Conservation (phyloP, 2,329 filamentous ascomycete species). For the Hyphodiscus sp. region DNA sequence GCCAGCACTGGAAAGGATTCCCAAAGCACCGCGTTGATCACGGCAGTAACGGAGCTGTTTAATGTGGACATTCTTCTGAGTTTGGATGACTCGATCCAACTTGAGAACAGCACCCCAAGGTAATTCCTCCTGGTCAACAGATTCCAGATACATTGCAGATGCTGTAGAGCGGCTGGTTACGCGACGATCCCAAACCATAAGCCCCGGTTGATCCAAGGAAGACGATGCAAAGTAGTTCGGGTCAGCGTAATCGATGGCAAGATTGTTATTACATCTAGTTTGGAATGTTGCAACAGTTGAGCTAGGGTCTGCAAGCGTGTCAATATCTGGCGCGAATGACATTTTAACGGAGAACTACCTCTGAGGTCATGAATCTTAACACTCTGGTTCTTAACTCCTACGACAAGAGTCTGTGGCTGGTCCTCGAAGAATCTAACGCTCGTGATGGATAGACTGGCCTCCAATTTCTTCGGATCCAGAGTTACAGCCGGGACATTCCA, state of each 20-base stretch:
- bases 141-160: conserved; percentile 48
- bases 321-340: neutral
- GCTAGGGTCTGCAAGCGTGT: conserved; percentile 37
- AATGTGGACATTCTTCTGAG: conserved; percentile 50
- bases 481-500: conserved; percentile 29
- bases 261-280: conserved; percentile 62
- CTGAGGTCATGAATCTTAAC: conserved; percentile 73
- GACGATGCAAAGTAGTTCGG: conserved; percentile 82
- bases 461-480: conserved; percentile 49
- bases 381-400: conserved; percentile 68
- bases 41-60: conserved; percentile 57
- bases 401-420: conserved; percentile 67
- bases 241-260: conserved; percentile 73
- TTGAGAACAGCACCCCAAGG: conserved; percentile 57
- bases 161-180: conserved; percentile 47
- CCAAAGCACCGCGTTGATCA: conserved; percentile 54
- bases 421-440: conserved; percentile 78
- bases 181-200: conserved; percentile 74
- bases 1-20: conserved; percentile 54
- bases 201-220: conserved; percentile 64
- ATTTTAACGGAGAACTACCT: conserved; percentile 43
- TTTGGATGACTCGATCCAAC: conserved; percentile 50
- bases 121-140: conserved; percentile 53
- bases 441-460: conserved; percentile 67
- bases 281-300: conserved; percentile 52